Evolutionary conservation across 306 rosid species (phyloP).

Genomic region (peach (Prunus persica)): DNA sequence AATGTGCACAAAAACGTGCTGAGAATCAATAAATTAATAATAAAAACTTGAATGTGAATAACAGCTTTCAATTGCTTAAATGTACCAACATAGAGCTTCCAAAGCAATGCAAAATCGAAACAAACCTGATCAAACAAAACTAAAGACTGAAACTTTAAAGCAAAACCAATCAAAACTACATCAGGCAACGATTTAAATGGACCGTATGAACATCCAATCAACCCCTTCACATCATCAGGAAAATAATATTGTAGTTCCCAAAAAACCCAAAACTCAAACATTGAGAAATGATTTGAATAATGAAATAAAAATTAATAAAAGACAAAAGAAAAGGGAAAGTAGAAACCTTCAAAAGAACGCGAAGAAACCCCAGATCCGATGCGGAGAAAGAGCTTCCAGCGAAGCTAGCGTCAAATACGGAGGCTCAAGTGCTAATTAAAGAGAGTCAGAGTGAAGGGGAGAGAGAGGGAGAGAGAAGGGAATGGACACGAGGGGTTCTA

Average conservation of each 20-base stretch:
- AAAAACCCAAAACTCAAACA: conserved; percentile 3
- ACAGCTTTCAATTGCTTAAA: not conserved
- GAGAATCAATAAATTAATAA: not conserved
- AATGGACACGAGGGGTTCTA: conserved; percentile 33
- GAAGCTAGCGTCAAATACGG: conserved; percentile 28
- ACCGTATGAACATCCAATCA: not conserved
- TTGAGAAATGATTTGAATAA: not conserved
- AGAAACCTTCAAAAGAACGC: conserved; percentile 40
- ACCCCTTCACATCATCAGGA: not conserved
- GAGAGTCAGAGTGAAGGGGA: not conserved
- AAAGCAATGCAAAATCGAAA: not conserved
- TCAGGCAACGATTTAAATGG: not conserved
- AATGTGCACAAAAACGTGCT: not conserved
- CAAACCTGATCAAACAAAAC: not conserved
- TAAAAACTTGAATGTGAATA: not conserved
- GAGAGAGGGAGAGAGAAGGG: conserved; percentile 10
- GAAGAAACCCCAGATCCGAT: conserved; percentile 73
- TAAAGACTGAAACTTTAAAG: not conserved
- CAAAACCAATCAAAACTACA: not conserved
- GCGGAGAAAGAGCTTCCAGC: conserved; percentile 24
- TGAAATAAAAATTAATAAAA: not conserved
- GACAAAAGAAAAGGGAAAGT: conserved; percentile 12
- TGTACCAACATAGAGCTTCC: not conserved
- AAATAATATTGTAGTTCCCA: not conserved
- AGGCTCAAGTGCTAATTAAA: conserved; percentile 7